Conservation (phyloP, 208 protist genomes). For the Leishmania major region DNA sequence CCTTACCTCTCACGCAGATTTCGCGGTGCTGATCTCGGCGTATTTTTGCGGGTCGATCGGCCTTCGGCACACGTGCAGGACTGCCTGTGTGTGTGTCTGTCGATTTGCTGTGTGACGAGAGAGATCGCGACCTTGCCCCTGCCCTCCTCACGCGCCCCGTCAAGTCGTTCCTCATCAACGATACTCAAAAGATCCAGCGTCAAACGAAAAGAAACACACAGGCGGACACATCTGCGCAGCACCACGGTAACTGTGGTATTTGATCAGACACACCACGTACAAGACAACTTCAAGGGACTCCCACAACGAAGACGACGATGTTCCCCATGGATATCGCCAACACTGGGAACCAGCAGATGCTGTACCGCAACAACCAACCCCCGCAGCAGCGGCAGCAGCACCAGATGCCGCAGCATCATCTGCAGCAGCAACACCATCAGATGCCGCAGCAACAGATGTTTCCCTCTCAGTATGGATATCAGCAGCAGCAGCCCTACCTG, state of each 20-base stretch:
- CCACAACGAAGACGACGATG: conserved; percentile 12
- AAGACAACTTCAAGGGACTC: not conserved
- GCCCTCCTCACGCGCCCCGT: not conserved
- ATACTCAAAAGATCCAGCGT: not conserved
- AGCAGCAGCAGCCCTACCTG: conserved; percentile 25
- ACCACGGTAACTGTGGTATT: not conserved
- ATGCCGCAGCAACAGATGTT: conserved; percentile 27
- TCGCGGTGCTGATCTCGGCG: not conserved
- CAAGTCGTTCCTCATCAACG: not conserved
- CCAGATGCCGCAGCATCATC: conserved; percentile 24
- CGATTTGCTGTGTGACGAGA: not conserved
- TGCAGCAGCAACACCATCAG: conserved; percentile 16
- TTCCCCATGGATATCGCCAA: conserved; percentile 41
- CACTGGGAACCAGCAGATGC: conserved; percentile 37
- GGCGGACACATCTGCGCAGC: not conserved
- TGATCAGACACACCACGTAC: not conserved
- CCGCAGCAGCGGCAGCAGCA: conserved; percentile 18
- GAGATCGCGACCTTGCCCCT: not conserved
- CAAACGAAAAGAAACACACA: not conserved
- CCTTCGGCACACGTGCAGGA: not conserved
- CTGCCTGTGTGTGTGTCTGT: not conserved
- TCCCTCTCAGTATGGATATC: conserved; percentile 14
- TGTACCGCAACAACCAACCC: conserved; percentile 36
- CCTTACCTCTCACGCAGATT: not conserved
- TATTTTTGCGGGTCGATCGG: not conserved